Evolutionary conservation across 805 yeast species (phyloP), one percentile per base, ranked within the genome.

Genomic region (Barnettozyma sp.): DNA sequence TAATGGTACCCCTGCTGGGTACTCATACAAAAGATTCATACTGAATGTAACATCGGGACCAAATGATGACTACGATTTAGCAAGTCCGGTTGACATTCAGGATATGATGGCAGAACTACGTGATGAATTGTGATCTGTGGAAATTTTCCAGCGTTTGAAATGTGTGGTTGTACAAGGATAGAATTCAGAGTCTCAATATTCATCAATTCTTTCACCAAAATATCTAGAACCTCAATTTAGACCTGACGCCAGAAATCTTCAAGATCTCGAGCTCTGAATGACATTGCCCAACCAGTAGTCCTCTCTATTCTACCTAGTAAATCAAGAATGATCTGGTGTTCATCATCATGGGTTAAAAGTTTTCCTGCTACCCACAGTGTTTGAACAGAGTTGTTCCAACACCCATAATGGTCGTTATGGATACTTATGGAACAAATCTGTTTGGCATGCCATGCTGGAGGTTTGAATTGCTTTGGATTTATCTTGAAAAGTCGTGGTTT

Each of bases 401-500:
- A 47, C 2, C 46, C 50, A 22, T 47, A 50, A 34, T 45, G 47
- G 22, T 48, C 48, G 35, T 49, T 46, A 26, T 42, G 42, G 7
- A 45, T 30, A 25, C 44, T 41, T 10, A 49, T 47, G 13, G 49
- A 39, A n/a, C 45, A 42, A 2, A 45, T 43, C 22, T 47, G 52
- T 18, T 49, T 45, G 3, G 52, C 55, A 34, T 49, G 49, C 52
- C 52, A 50, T 5, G 51, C 44, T 25, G 46, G 44, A 3, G 52
- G 46, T 25, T 45, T 49, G 21, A 21, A 40, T 6, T 26, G 13
- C 30, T 40, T 40, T 10, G 44, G 42, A 7, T 43, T 40, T 2
- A 61, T 43, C 41, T 61, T 63, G 41, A 44, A 52, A 4, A 48
- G 40, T 26, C 68, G 49, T 16, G 70, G 70, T 39, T 63, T 65